phyloP scores from a whole-genome alignment of 1,284 basidiomycete species.

The Apiotrichum sp. region DNA sequence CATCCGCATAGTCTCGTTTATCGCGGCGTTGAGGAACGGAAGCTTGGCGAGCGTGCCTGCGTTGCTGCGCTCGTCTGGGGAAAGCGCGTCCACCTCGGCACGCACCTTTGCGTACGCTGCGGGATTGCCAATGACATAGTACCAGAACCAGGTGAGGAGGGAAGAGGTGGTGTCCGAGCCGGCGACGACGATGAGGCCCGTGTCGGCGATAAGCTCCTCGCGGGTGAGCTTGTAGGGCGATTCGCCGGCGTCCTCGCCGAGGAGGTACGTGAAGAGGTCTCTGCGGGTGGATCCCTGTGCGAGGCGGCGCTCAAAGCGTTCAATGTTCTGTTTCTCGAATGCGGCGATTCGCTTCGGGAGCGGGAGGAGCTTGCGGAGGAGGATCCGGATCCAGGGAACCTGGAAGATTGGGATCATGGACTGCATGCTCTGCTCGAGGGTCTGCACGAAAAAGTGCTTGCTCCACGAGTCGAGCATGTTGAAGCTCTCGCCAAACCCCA shows the following conservation, averaged over 20 bases:
- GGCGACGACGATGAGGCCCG: constrained; percentile 7
- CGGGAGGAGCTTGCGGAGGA: neutral
- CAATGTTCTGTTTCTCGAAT: constrained; percentile 8
- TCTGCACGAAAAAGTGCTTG: constrained; percentile 9
- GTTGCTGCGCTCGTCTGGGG: constrained; percentile 1
- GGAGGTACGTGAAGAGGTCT: constrained; percentile 9
- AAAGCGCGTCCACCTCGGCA: constrained; percentile 1
- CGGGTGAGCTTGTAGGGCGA: neutral
- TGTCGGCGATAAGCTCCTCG: constrained; percentile 6
- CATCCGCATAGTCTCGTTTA: constrained; percentile 72
- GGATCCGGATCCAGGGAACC: constrained; percentile 4
- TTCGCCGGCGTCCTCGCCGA: constrained; percentile 5
- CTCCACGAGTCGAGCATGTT: constrained; percentile 74
- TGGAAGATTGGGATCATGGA: constrained; percentile 4
- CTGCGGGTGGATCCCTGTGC: constrained; percentile 3
- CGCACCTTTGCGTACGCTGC: neutral
- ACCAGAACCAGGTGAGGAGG: constrained; percentile 13
- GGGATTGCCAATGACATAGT: constrained; percentile 4
- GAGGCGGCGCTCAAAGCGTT: constrained; percentile 5
- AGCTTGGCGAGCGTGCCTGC: constrained; percentile 5
- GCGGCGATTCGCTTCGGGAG: constrained; percentile 2
- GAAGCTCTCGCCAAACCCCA: constrained; percentile 54
- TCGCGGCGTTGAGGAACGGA: constrained; percentile 69
- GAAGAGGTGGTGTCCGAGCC: constrained; percentile 8
- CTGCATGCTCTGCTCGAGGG: constrained; percentile 8